phyloP scores from a whole-genome alignment of 495 filamentous ascomycete genomes.

The Corynascus novoguineensis region DNA sequence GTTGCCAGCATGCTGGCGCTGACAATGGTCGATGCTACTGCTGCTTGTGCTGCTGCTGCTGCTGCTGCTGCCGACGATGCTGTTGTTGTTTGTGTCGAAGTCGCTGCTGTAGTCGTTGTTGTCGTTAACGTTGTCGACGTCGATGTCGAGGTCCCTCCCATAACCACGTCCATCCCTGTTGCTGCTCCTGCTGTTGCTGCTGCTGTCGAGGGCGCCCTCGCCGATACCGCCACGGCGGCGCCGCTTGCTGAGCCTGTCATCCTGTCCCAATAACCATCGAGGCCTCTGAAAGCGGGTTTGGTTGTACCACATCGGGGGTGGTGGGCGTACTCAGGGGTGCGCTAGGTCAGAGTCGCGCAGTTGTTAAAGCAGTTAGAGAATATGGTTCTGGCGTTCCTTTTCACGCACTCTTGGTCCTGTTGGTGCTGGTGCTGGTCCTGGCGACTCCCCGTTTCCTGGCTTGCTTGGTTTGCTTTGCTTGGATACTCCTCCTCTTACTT shows the following conservation, averaged over 20 bases:
- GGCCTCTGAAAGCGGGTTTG: conserved; percentile 5
- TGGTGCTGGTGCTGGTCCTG: background rate
- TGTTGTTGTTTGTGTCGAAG: conserved; percentile 2
- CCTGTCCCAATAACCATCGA: conserved; percentile 26
- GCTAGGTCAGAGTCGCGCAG: too few relatives aligned
- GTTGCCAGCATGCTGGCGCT: conserved; percentile 14
- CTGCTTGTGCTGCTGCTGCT: conserved; percentile 2
- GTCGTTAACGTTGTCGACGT: background rate
- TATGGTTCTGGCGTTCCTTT: background rate
- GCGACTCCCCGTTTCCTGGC: too few relatives aligned
- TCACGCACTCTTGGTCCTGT: background rate
- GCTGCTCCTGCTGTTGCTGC: conserved; percentile 4
- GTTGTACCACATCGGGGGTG: conserved; percentile 12
- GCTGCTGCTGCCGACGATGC: background rate
- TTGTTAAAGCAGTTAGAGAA: too few relatives aligned
- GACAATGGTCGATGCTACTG: conserved; percentile 2
- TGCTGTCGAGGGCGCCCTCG: conserved; percentile 16
- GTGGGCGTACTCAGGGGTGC: background rate
- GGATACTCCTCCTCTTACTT: background rate
- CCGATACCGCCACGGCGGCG: conserved; percentile 24
- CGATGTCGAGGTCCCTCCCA: conserved; percentile 7
- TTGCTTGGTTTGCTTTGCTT: too few relatives aligned
- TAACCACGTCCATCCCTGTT: conserved; percentile 14
- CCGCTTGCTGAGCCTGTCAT: conserved; percentile 25
- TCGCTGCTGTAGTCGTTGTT: background rate